These are phyloP conservation scores for Lecanicillium sp. DNA, from an alignment of 2,329 filamentous ascomycete genomes.

Conservation along the genomic window DNA sequence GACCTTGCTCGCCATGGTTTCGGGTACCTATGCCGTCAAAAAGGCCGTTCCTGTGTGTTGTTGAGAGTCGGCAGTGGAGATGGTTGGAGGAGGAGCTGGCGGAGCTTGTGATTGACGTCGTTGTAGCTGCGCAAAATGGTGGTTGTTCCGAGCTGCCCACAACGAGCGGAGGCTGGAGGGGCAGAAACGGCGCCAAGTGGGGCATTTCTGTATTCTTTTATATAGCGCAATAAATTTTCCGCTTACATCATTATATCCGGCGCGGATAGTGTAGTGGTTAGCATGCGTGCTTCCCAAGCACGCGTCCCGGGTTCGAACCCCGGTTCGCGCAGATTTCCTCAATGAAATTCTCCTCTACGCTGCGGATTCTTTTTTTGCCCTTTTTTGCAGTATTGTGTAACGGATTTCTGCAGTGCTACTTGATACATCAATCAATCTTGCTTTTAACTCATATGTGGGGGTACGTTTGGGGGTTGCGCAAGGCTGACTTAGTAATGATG, in stretches of 20 bases:
- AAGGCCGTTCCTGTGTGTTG: no score
- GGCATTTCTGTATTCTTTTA: not conserved
- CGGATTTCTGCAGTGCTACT: no score
- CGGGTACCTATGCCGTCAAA: no score
- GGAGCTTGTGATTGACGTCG: not conserved
- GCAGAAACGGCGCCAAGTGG: slow-evolving; percentile 8
- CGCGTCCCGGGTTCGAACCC: slow-evolving; percentile 15
- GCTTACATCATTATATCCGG: slow-evolving; percentile 4
- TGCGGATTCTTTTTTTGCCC: not conserved
- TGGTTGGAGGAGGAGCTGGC: not conserved
- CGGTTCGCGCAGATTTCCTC: slow-evolving; percentile 15
- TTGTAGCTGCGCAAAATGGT: not conserved
- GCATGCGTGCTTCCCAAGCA: slow-evolving; percentile 16
- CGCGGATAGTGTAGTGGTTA: slow-evolving; percentile 16
- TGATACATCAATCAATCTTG: not conserved
- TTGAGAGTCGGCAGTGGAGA: no score
- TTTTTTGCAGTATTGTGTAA: no score
- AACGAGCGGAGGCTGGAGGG: slow-evolving; percentile 2
- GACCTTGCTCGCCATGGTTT: slow-evolving; percentile 36
- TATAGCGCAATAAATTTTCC: not conserved
- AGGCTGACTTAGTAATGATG: slow-evolving; percentile 5
- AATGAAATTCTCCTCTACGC: no score
- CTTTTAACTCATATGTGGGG: no score
- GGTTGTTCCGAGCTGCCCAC: not conserved
- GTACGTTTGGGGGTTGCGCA: not conserved